These are phyloP conservation scores for Teratosphaeria viscida DNA, from an alignment of 2,329 filamentous ascomycete species.

Conservation along the genomic window DNA sequence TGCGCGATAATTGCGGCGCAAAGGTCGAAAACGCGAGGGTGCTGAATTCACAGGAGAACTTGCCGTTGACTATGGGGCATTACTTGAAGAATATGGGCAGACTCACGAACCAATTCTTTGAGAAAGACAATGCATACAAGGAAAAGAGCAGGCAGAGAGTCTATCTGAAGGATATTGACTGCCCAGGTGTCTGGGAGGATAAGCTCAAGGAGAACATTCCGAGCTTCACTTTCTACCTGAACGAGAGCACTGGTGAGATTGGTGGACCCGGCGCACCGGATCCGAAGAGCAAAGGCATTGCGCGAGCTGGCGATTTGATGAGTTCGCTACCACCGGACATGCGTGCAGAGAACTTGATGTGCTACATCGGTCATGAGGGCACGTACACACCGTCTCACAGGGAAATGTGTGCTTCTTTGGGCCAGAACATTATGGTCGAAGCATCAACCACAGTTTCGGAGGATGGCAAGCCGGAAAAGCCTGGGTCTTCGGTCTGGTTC, in stretches of 20 bases:
- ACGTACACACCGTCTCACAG: slow-evolving; percentile 92
- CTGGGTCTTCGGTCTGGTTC: slow-evolving; percentile 92
- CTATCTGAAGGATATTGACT: slow-evolving; percentile 96
- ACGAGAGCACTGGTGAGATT: slow-evolving; percentile 58
- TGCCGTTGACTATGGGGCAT: slow-evolving; percentile 79
- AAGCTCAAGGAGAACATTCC: slow-evolving; percentile 70
- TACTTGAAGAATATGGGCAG: slow-evolving; percentile 81
- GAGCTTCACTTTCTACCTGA: slow-evolving; percentile 77
- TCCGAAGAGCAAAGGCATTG: slow-evolving; percentile 47
- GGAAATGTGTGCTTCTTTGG: slow-evolving; percentile 94
- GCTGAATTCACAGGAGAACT: slow-evolving; percentile 58
- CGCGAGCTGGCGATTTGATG: slow-evolving; percentile 84
- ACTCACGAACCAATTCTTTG: slow-evolving; percentile 68
- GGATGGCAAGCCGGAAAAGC: slow-evolving; percentile 58
- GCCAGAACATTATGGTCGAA: slow-evolving; percentile 98
- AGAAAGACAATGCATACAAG: slow-evolving; percentile 60
- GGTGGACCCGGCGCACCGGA: slow-evolving; percentile 47
- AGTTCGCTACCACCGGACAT: slow-evolving; percentile 76
- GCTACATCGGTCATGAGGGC: slow-evolving; percentile 93
- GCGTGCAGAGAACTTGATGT: slow-evolving; percentile 95
- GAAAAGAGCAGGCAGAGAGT: slow-evolving; percentile 74
- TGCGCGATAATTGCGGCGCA: slow-evolving; percentile 65
- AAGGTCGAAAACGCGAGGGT: slow-evolving; percentile 82
- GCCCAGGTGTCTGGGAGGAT: slow-evolving; percentile 75
- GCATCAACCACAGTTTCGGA: slow-evolving; percentile 56